A percentile compares a stretch with the other conserved stretches of the same genome.
Evolutionary conservation across 108 stramenopile genomes (phyloP).

Genomic region (Parietichytrium sp.): DNA sequence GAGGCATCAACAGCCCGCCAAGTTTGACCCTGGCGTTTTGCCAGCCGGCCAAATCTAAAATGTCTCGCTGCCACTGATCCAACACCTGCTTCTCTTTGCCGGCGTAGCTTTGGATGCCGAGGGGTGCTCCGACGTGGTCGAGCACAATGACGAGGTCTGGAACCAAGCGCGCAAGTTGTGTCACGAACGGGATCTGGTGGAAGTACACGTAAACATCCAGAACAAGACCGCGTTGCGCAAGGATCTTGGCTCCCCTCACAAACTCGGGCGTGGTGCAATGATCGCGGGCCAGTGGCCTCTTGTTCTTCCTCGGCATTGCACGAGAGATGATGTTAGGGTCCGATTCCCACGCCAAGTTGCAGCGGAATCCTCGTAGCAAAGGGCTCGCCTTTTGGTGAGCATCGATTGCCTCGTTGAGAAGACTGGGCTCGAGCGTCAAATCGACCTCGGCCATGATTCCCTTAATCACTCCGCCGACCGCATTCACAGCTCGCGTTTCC

Average conservation of each 20-base stretch:
- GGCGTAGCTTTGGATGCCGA: slow-evolving; percentile 22
- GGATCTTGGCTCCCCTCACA: slow-evolving; percentile 15
- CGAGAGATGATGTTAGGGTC: too few species aligned
- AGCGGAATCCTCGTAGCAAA: too few species aligned
- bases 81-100: slow-evolving; percentile 9
- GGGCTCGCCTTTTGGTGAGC: too few species aligned
- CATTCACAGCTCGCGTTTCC: neutral
- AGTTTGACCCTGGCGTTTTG: slow-evolving; percentile 18
- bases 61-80: slow-evolving; percentile 6
- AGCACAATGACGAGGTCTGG: neutral
- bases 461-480: too few species aligned
- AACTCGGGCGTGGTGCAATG: neutral
- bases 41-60: neutral
- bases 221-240: neutral
- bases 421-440: too few species aligned
- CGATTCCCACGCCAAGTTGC: too few species aligned
- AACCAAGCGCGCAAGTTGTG: slow-evolving; percentile 12
- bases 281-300: too few species aligned
- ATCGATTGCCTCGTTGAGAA: too few species aligned
- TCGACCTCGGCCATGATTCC: too few species aligned
- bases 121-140: neutral
- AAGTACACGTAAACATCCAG: neutral
- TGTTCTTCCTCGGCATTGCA: too few species aligned
- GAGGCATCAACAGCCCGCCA: slow-evolving; percentile 4
- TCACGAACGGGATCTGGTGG: neutral